Conservation (phyloP, 164 flowering plant species). For the Kingdonia uniflora region DNA sequence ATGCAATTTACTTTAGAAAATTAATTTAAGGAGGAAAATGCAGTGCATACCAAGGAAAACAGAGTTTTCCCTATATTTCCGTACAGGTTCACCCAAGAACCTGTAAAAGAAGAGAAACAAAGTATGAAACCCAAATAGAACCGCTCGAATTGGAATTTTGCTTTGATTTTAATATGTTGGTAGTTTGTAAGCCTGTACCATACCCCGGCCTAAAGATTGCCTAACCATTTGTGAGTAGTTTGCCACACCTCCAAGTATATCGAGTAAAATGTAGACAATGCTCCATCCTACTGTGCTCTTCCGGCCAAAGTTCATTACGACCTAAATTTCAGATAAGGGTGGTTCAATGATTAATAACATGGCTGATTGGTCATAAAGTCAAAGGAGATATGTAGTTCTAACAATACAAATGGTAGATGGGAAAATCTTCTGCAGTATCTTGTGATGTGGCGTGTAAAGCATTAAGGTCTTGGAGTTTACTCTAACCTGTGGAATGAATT, state of each 20-base stretch:
- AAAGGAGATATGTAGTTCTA: too few relatives aligned
- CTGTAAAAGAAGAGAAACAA: constrained; percentile 23
- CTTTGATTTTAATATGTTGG: too few relatives aligned
- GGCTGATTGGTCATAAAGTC: not conserved
- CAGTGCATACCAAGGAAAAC: constrained; percentile 61
- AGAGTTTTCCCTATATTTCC: constrained; percentile 85
- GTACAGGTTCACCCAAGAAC: constrained; percentile 73
- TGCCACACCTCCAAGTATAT: constrained; percentile 67
- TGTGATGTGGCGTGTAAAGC: too few relatives aligned
- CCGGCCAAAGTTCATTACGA: constrained; percentile 59
- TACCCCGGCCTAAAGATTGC: constrained; percentile 90
- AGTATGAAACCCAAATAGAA: too few relatives aligned
- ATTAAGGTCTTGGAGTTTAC: not conserved
- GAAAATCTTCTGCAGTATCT: not conserved
- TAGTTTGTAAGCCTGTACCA: too few relatives aligned
- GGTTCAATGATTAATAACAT: not conserved
- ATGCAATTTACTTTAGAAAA: too few relatives aligned
- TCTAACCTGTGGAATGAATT: constrained; percentile 87
- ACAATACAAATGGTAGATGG: not conserved
- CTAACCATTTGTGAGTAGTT: constrained; percentile 72
- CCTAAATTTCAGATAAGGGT: constrained; percentile 27
- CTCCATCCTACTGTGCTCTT: constrained; percentile 96
- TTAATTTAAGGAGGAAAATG: not conserved
- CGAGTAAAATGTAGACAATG: constrained; percentile 82
- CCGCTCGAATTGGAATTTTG: too few relatives aligned